Evolutionary conservation across 1,284 basidiomycete genomes (phyloP).

Genomic region (Cutaneotrichosporon sp.): DNA sequence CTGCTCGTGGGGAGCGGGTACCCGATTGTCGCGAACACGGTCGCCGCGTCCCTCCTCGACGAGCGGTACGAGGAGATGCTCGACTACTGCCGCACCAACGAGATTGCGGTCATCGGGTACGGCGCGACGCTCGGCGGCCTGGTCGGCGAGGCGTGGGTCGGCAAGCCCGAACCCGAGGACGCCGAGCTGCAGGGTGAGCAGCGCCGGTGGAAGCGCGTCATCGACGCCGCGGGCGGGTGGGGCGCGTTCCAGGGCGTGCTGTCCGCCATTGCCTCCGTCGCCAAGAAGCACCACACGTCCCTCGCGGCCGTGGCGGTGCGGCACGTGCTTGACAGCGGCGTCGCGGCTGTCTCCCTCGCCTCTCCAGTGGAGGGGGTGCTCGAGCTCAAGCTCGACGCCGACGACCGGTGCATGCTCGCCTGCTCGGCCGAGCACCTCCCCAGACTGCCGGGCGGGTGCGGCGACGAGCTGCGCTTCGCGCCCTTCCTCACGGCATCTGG

Average conservation of each 20-base stretch:
- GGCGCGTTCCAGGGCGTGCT: constrained; percentile 22
- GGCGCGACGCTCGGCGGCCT: constrained; percentile 26
- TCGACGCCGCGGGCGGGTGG: constrained; percentile 29
- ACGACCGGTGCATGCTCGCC: constrained; percentile 1
- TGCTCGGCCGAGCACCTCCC: background rate
- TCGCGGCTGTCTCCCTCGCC: constrained; percentile 16
- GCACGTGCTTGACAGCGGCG: constrained; percentile 23
- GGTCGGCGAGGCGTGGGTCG: constrained; percentile 23
- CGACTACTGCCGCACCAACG: constrained; percentile 17
- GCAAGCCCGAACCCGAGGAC: constrained; percentile 11
- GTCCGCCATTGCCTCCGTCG: constrained; percentile 13
- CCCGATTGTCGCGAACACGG: constrained; percentile 20
- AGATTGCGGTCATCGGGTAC: constrained; percentile 24
- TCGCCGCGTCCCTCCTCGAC: constrained; percentile 27
- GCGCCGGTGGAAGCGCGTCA: constrained; percentile 24
- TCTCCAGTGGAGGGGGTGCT: background rate
- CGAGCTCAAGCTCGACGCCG: background rate
- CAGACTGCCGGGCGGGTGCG: background rate
- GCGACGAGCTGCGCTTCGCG: constrained; percentile 11
- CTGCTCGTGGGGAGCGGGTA: constrained; percentile 22
- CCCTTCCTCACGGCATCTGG: constrained; percentile 7
- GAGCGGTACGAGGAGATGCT: constrained; percentile 21
- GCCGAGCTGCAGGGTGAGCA: background rate
- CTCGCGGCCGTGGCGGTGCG: constrained; percentile 21
- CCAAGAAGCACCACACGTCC: constrained; percentile 17